Conservation (phyloP, 768 basidiomycete species). For the Calvatia gigantea region DNA sequence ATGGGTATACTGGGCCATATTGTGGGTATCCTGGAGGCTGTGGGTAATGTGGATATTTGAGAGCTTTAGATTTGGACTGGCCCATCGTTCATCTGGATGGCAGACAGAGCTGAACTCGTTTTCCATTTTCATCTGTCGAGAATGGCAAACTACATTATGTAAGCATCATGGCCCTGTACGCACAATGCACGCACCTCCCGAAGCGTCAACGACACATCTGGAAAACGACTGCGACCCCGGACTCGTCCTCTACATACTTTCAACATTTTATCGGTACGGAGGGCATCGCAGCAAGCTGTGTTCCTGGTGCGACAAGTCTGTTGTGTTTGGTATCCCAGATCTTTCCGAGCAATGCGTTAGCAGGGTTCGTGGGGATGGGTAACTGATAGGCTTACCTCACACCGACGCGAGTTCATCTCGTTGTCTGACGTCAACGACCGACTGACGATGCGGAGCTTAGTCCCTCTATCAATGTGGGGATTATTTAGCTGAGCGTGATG, state of each 20-base stretch:
- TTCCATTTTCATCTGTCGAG: constrained; percentile 3
- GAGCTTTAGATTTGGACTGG: constrained; percentile 10
- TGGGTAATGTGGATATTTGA: constrained; percentile 3
- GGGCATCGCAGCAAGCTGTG: constrained; percentile 12
- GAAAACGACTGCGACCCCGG: too few relatives aligned
- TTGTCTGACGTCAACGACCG: constrained; percentile 19
- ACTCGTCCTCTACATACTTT: background rate
- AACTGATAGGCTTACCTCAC: constrained; percentile 18
- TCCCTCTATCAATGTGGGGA: constrained; percentile 29
- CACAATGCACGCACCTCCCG: background rate
- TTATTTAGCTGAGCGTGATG: background rate
- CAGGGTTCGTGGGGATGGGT: too few relatives aligned
- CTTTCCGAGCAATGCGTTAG: constrained; percentile 7
- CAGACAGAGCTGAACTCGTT: constrained; percentile 1
- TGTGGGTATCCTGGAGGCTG: constrained; percentile 6
- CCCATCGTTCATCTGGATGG: constrained; percentile 5
- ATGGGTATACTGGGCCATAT: constrained; percentile 8
- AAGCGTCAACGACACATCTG: too few relatives aligned
- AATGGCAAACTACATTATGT: background rate
- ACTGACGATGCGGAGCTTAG: constrained; percentile 31
- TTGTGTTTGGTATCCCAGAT: constrained; percentile 22
- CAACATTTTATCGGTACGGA: background rate
- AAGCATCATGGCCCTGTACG: constrained; percentile 1
- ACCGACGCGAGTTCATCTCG: constrained; percentile 19
- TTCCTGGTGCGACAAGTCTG: constrained; percentile 18